Base-by-base conservation (phyloP, 1,284 basidiomycete species). In the Rhodotorula sp. region DNA sequence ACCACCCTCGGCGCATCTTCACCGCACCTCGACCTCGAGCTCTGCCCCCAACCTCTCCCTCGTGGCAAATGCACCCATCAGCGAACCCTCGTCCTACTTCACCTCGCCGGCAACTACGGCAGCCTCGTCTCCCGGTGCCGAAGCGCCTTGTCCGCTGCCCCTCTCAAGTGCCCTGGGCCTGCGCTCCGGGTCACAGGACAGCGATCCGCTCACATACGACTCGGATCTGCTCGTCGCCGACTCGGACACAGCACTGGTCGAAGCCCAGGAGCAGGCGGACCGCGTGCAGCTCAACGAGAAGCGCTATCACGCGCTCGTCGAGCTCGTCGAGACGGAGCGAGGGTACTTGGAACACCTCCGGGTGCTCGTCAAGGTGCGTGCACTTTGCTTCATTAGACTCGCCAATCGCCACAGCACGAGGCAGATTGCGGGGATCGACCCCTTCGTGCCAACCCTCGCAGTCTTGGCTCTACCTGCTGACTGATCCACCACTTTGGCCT, bases 281-380 rank as follows among this genome's bases (percentile, higher is more conserved):
- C 27, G 25, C 13, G 19, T 41, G 16, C 52, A 56, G 44, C 44
- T 21, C 27, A 66, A 68, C 57, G 68, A 70, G 59, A 72, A 72
- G 57, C 70, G 71, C 17, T 88, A 86, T 72, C 88, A 92, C 75
- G 89, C 89, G 3, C 84, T 93, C 68, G 84, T 86, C 77, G 93
- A 97, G 82, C 84, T 97, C 48, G 85, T 95, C 48, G 85, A 87
- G 71, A 94, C 92, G 0, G 93, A 97, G 82, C 84, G 88, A 25
- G 87, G 87, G 10, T 97, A 96, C 80, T 85, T 93, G 19, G 81
- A 85, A 64, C 91, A 93, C 80, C 81, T 97, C 74, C 86, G 88
- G 68, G 86, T 86, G 19, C 85, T 97, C 55, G 89, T 93, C 58
- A 86, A 86, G 75, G 91, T 91, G 80, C 76, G 86, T 80, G 34